Evolutionary conservation across 2,329 filamentous ascomycete species (phyloP).

Genomic region (Mycosphaerelloides madeirae): DNA sequence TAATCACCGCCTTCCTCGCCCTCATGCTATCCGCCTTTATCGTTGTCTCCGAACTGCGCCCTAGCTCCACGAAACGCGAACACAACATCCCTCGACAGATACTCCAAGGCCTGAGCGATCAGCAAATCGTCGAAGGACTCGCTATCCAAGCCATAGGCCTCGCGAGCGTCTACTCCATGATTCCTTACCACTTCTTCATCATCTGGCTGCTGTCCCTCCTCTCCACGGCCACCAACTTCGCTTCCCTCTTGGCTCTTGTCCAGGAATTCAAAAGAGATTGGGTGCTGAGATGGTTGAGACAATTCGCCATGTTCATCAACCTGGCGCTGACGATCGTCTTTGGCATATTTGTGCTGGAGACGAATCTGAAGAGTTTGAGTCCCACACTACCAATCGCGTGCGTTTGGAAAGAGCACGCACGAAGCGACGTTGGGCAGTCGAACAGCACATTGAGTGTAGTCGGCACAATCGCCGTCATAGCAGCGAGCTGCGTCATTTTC

Average conservation of each 20-base stretch:
- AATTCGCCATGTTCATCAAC: slow-evolving; percentile 63
- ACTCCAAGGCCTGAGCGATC: slow-evolving; percentile 61
- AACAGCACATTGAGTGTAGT: slow-evolving; percentile 44
- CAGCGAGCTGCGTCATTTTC: slow-evolving; percentile 56
- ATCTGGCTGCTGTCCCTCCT: slow-evolving; percentile 64
- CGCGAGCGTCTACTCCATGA: slow-evolving; percentile 54
- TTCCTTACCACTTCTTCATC: slow-evolving; percentile 66
- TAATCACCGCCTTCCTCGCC: slow-evolving; percentile 58
- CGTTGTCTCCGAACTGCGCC: slow-evolving; percentile 50
- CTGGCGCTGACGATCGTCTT: slow-evolving; percentile 54
- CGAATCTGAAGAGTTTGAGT: slow-evolving; percentile 48
- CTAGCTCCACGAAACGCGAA: slow-evolving; percentile 36
- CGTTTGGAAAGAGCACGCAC: slow-evolving; percentile 49
- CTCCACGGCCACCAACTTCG: slow-evolving; percentile 62
- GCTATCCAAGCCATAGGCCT: slow-evolving; percentile 63
- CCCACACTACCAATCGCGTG: slow-evolving; percentile 57
- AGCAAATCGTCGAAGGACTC: slow-evolving; percentile 65
- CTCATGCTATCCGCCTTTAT: slow-evolving; percentile 54
- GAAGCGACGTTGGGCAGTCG: slow-evolving; percentile 24
- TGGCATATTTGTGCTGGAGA: slow-evolving; percentile 54
- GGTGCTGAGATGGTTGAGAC: slow-evolving; percentile 62
- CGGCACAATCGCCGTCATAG: slow-evolving; percentile 59
- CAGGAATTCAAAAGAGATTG: slow-evolving; percentile 63
- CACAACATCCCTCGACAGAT: slow-evolving; percentile 58
- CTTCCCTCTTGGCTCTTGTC: slow-evolving; percentile 60